Evolutionary conservation across 169 alveolate genomes (phyloP).

Genomic region (Babesia sp.): DNA sequence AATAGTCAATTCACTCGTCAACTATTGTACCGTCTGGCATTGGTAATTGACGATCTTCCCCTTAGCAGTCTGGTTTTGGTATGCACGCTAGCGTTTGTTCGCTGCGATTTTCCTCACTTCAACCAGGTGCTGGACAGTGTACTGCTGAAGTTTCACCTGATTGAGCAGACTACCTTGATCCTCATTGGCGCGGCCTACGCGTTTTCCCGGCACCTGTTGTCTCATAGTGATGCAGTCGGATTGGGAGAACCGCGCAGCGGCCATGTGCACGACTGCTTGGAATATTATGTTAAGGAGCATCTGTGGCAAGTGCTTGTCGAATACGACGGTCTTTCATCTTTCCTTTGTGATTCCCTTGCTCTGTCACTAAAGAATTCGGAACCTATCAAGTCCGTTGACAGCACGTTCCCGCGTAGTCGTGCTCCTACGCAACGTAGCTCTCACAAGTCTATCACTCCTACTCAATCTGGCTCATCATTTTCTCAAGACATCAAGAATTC

Average conservation of each 20-base stretch:
- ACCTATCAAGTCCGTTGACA: background rate
- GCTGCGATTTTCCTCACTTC: conserved; percentile 36
- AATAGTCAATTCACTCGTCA: conserved; percentile 16
- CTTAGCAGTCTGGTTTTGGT: background rate
- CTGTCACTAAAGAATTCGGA: background rate
- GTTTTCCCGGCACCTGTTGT: conserved; percentile 18
- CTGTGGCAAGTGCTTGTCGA: background rate
- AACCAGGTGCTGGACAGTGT: conserved; percentile 32
- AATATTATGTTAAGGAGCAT: conserved; percentile 1
- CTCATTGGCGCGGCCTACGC: conserved; percentile 59
- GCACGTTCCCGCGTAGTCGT: background rate
- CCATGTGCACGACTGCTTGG: conserved; percentile 43
- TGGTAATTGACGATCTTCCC: conserved; percentile 31
- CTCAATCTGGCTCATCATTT: background rate
- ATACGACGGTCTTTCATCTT: background rate
- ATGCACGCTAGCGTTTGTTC: conserved; percentile 16
- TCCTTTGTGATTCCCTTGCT: background rate
- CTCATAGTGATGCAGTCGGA: background rate
- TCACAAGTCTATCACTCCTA: background rate
- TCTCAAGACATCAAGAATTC: background rate
- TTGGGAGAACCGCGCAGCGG: conserved; percentile 23
- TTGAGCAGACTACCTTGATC: background rate
- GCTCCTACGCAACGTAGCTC: background rate
- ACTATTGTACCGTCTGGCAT: conserved; percentile 13
- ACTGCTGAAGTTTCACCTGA: conserved; percentile 34